phyloP scores from a whole-genome alignment of 2,329 filamentous ascomycete genomes.

The Ceratocystiopsis sp. region DNA sequence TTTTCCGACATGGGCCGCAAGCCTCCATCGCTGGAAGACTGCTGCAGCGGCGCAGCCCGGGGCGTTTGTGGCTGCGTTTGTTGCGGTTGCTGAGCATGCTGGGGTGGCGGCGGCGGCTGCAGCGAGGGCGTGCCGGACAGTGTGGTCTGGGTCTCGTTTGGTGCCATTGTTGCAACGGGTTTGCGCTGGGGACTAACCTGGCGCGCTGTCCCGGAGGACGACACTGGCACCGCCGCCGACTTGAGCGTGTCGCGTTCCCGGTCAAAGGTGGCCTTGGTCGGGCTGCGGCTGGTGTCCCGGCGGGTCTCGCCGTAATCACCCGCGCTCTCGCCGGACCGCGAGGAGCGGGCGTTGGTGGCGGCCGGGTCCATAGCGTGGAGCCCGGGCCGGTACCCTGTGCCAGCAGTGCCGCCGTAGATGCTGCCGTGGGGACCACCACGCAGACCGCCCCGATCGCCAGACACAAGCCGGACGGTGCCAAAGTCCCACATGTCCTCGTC shows the following conservation, averaged over 20 bases:
- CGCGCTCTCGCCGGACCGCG: conserved; percentile 30
- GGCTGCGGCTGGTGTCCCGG: conserved; percentile 33
- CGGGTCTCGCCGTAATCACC: conserved; percentile 35
- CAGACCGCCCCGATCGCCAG: conserved; percentile 33
- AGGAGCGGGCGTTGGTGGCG: conserved; percentile 53
- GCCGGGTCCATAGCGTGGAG: conserved; percentile 63
- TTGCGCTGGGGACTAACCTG: conserved; percentile 45
- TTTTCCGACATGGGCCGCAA: conserved; percentile 28
- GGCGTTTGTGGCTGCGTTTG: conserved; percentile 9
- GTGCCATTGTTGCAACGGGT: conserved; percentile 23
- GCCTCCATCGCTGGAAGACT: conserved; percentile 5
- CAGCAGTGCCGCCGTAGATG: no score
- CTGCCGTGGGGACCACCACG: not conserved
- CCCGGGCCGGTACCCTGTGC: conserved; percentile 31
- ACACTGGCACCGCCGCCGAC: conserved; percentile 20
- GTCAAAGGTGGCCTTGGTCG: conserved; percentile 30
- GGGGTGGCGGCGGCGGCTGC: not conserved
- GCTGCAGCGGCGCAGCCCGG: conserved; percentile 11
- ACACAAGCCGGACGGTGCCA: conserved; percentile 77
- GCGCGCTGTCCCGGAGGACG: conserved; percentile 24
- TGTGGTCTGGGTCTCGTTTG: conserved; percentile 26
- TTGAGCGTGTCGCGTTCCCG: conserved; percentile 38
- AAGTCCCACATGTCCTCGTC: conserved; percentile 96
- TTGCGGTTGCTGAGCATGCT: conserved; percentile 3
- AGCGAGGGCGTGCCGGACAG: conserved; percentile 30